Percentiles rank a stretch among this genome's conserved stretches.
Evolutionary conservation across 2,329 filamentous ascomycete species (phyloP).

Genomic region (Cladosporium velox): DNA sequence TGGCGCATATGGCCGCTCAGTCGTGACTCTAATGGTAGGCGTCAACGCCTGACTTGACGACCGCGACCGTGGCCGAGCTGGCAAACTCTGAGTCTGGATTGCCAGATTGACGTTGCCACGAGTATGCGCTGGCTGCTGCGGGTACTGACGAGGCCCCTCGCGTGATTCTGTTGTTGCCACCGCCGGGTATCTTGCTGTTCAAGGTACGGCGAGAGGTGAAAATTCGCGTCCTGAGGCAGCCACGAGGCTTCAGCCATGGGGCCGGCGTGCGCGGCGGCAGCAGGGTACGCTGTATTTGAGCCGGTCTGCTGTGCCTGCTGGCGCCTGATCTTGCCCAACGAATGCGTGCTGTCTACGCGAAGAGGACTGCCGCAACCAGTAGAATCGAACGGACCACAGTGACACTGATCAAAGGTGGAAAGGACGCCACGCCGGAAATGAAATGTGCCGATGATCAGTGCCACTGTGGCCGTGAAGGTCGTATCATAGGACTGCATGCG

Average conservation of each 20-base stretch:
- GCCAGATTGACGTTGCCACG: conserved; percentile 6
- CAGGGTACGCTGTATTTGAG: conserved; percentile 18
- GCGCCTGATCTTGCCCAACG: conserved; percentile 7
- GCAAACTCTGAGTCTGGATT: conserved; percentile 23
- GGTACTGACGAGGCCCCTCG: background rate
- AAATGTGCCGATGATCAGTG: conserved; percentile 57
- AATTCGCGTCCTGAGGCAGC: conserved; percentile 20
- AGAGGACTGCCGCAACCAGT: background rate
- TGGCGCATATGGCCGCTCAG: conserved; percentile 23
- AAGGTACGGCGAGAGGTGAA: conserved; percentile 11
- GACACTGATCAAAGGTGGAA: conserved; percentile 75
- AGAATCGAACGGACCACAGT: conserved; percentile 62
- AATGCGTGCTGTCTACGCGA: conserved; percentile 9
- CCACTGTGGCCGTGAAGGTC: conserved; percentile 69
- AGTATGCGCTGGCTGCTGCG: conserved; percentile 16
- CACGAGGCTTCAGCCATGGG: conserved; percentile 12
- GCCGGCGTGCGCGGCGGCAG: conserved; percentile 8
- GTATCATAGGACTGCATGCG: conserved; percentile 76
- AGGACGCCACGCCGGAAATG: conserved; percentile 62
- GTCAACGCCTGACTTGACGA: conserved; percentile 17
- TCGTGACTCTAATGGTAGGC: conserved; percentile 31
- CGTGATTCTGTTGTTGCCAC: conserved; percentile 8
- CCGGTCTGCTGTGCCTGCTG: background rate
- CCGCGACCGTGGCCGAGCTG: conserved; percentile 24
- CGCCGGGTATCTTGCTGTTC: background rate